These are phyloP conservation scores for Bruguiera parviflora DNA, from an alignment of 345 rosid genomes.

Conservation along the genomic window DNA sequence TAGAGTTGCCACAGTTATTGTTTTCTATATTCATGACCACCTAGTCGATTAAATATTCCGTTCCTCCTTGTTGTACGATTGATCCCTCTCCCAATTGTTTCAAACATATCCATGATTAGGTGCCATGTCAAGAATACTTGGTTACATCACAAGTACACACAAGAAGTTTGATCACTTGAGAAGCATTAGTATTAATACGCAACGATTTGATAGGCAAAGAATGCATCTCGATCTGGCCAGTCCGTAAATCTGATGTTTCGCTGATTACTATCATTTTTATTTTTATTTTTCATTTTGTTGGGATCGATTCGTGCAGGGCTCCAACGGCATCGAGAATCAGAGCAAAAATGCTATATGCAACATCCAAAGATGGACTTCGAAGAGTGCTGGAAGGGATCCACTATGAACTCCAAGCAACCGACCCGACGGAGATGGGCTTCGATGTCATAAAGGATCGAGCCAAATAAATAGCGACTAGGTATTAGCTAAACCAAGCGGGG, in stretches of 20 bases:
- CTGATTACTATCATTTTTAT: neutral
- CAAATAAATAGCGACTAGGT: conserved; percentile 30
- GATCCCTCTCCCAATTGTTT: neutral
- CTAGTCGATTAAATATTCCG: too few relatives aligned
- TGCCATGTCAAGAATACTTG: neutral
- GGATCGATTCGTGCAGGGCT: conserved; percentile 43
- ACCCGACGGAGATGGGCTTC: conserved; percentile 92
- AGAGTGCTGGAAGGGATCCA: conserved; percentile 86
- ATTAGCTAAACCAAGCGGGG: conserved; percentile 7
- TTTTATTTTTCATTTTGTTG: too few relatives aligned
- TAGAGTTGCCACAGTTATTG: too few relatives aligned
- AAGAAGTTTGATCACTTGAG: neutral
- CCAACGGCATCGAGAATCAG: conserved; percentile 81
- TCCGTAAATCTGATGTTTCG: too few relatives aligned
- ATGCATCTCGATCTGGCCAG: neutral
- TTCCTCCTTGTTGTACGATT: neutral
- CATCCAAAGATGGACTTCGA: conserved; percentile 81
- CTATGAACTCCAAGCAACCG: conserved; percentile 94
- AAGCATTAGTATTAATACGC: conserved; percentile 2
- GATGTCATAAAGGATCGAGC: conserved; percentile 81
- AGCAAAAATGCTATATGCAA: conserved; percentile 83
- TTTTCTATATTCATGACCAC: too few relatives aligned
- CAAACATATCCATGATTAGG: conserved; percentile 3
- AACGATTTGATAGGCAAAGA: too few relatives aligned
- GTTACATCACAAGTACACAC: neutral